Conservation (phyloP, 352 stramenopile species). For the Thalassiosira livingstoniorum region DNA sequence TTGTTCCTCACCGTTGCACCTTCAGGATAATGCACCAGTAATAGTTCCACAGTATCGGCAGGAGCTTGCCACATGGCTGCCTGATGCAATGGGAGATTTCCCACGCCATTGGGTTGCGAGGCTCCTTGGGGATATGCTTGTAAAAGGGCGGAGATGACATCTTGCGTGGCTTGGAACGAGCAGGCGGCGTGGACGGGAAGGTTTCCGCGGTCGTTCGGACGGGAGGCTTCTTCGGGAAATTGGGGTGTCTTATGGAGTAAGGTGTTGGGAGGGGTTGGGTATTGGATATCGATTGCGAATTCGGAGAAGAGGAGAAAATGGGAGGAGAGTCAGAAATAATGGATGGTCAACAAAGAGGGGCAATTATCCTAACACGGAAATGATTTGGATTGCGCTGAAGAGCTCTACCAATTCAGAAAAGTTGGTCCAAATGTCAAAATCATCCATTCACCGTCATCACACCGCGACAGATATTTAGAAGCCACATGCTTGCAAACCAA, state of each 20-base stretch:
- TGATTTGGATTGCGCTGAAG: no score
- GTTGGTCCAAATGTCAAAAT: no score
- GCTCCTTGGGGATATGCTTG: slow-evolving; percentile 73
- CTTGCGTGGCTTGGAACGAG: slow-evolving; percentile 78
- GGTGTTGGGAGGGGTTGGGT: no score
- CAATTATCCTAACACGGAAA: no score
- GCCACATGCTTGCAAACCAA: no score
- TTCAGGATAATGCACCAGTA: slow-evolving; percentile 73
- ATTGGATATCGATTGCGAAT: no score
- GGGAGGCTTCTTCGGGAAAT: slow-evolving; percentile 82
- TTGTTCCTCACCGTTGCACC: slow-evolving; percentile 77
- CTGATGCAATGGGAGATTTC: slow-evolving; percentile 84
- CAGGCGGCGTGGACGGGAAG: slow-evolving; percentile 81
- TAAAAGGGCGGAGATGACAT: slow-evolving; percentile 79
- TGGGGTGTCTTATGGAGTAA: slow-evolving; percentile 64
- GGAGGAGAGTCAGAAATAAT: no score
- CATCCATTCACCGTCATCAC: no score
- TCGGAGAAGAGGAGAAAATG: not conserved
- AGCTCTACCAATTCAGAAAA: no score
- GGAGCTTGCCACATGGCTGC: slow-evolving; percentile 83
- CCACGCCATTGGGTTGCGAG: slow-evolving; percentile 74
- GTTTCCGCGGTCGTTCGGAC: slow-evolving; percentile 84
- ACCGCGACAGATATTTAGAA: no score
- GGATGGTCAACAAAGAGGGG: no score
- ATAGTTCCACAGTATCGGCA: slow-evolving; percentile 73